These are phyloP conservation scores for Xylariaceae sp. DNA, from an alignment of 2,329 filamentous ascomycete species.

Conservation along the genomic window DNA sequence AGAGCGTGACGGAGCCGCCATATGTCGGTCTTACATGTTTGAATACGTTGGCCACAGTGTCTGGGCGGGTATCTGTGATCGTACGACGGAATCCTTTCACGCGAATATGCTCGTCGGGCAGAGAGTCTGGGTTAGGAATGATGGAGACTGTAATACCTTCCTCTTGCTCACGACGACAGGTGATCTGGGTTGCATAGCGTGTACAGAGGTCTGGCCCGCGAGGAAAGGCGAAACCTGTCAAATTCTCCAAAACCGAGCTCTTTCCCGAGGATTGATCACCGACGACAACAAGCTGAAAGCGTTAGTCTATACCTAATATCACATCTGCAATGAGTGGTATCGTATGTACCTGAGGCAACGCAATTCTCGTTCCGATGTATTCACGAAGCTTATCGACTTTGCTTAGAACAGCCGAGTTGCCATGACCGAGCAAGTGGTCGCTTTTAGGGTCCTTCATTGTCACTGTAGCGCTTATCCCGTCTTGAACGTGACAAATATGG, in stretches of 20 bases:
- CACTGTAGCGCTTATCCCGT: too few species aligned
- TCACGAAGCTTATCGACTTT: constrained; percentile 41
- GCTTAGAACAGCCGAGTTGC: constrained; percentile 26
- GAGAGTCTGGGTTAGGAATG: constrained; percentile 29
- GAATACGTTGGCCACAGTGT: constrained; percentile 37
- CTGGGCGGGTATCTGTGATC: constrained; percentile 21
- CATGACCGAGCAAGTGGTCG: constrained; percentile 19
- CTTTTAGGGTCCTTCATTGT: too few species aligned
- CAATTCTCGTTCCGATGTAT: constrained; percentile 35
- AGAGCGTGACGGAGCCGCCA: too few species aligned
- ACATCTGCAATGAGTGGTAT: constrained; percentile 7
- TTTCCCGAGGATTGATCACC: constrained; percentile 85
- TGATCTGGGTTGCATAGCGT: constrained; percentile 46
- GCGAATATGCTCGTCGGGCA: constrained; percentile 16
- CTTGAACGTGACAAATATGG: too few species aligned
- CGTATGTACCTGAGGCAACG: constrained; percentile 26
- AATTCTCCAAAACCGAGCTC: constrained; percentile 73
- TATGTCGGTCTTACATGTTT: constrained; percentile 30
- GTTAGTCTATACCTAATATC: constrained; percentile 28
- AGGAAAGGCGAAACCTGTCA: constrained; percentile 48
- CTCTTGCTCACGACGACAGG: constrained; percentile 34
- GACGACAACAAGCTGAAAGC: constrained; percentile 69
- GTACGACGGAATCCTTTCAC: constrained; percentile 29
- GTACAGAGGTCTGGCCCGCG: constrained; percentile 43
- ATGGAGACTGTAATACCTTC: constrained; percentile 41